phyloP scores from a whole-genome alignment of 306 rosid genomes.

The Quercus dentata region DNA sequence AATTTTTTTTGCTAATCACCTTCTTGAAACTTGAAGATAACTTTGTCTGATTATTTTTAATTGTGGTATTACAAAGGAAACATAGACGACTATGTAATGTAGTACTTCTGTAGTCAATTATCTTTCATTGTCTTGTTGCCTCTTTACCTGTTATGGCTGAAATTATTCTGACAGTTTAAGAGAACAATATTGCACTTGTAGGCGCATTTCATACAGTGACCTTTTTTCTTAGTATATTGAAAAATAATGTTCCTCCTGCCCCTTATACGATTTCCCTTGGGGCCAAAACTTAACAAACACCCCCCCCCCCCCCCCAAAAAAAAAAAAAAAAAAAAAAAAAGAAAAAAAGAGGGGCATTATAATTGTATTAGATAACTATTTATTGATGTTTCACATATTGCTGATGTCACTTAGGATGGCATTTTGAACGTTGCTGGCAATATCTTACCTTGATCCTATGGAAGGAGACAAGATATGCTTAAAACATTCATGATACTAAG shows the following conservation, averaged over 20 bases:
- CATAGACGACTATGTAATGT: background rate
- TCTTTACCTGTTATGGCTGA: background rate
- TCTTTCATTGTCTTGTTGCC: background rate
- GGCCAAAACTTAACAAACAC: too few relatives aligned
- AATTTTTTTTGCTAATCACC: background rate
- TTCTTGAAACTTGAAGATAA: background rate
- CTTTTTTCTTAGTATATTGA: background rate
- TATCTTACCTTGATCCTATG: background rate
- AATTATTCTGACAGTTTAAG: background rate
- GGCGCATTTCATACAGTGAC: background rate
- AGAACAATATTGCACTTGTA: background rate
- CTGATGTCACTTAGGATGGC: background rate
- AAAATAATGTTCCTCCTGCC: background rate
- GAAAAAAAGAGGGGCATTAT: too few relatives aligned
- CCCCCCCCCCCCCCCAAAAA: too few relatives aligned
- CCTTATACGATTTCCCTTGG: background rate
- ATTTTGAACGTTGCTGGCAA: background rate
- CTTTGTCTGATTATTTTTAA: background rate
- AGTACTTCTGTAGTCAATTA: background rate
- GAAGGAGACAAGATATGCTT: background rate
- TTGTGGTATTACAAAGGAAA: background rate
- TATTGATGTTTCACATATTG: background rate
- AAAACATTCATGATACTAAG: background rate
- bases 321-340: too few relatives aligned
- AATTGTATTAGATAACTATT: too few relatives aligned